Conservation (phyloP, 2,329 filamentous ascomycete genomes). For the Aspergillus sp. region DNA sequence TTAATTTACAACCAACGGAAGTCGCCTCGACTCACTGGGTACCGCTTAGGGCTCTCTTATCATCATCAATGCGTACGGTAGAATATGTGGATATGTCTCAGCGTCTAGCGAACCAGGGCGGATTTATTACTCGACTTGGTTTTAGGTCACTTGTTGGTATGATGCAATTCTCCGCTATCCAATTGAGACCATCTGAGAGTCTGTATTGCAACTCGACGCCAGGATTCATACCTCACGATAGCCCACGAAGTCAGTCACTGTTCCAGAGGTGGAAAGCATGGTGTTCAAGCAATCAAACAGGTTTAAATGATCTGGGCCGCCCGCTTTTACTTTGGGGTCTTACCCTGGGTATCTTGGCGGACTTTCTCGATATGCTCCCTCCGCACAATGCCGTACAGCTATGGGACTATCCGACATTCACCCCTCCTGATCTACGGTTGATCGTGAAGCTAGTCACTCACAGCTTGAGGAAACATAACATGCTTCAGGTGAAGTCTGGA, state of each 20-base stretch:
- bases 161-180: constrained; percentile 63
- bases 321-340: constrained; percentile 62
- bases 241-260: constrained; percentile 13
- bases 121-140: constrained; percentile 49
- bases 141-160: constrained; percentile 53
- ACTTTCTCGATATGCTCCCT: constrained; percentile 62
- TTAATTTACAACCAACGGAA: constrained; percentile 61
- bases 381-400: constrained; percentile 54
- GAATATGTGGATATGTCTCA: constrained; percentile 59
- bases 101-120: constrained; percentile 51
- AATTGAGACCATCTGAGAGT: constrained; percentile 55
- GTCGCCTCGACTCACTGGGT: constrained; percentile 66
- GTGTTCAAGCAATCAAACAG: constrained; percentile 23
- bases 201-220: constrained; percentile 50
- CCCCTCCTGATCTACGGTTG: constrained; percentile 53
- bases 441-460: constrained; percentile 56
- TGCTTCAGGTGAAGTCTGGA: constrained; percentile 25
- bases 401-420: constrained; percentile 65
- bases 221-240: constrained; percentile 41
- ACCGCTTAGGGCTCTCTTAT: constrained; percentile 55
- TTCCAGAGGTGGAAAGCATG: constrained; percentile 22
- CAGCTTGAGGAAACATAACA: constrained; percentile 49
- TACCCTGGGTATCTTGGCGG: constrained; percentile 59
- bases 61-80: constrained; percentile 53
- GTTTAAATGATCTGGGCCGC: constrained; percentile 25